These are phyloP conservation scores for Aspergillus flavus DNA, from an alignment of 2,329 filamentous ascomycete genomes.

Conservation along the genomic window DNA sequence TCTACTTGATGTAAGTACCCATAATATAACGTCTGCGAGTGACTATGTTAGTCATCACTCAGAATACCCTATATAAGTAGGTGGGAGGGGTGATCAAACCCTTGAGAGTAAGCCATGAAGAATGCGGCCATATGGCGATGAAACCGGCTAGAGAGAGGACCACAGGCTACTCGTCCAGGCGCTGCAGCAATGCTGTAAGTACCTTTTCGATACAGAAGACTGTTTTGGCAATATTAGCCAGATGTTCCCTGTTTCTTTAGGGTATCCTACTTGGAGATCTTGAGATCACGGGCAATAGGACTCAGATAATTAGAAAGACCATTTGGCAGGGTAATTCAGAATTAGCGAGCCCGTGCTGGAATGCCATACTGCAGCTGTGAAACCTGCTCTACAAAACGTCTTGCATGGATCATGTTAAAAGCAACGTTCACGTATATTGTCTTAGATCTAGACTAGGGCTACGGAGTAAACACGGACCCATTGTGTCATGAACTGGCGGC, in stretches of 20 bases:
- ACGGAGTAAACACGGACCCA: neutral
- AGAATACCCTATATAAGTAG: neutral
- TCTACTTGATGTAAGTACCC: neutral
- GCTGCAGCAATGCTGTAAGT: neutral
- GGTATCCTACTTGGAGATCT: neutral
- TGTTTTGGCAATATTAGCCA: neutral
- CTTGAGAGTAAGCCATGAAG: too few relatives aligned
- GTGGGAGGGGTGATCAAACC: neutral
- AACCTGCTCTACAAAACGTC: neutral
- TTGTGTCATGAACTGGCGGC: neutral
- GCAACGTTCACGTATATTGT: neutral
- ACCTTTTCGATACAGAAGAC: neutral
- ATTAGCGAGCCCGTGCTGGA: neutral
- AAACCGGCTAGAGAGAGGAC: neutral
- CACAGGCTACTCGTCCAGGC: neutral
- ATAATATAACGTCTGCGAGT: neutral
- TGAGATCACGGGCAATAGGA: neutral
- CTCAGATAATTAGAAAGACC: neutral
- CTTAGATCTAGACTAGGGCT: neutral
- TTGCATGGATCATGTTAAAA: neutral
- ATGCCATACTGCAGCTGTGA: neutral
- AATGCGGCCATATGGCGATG: too few relatives aligned
- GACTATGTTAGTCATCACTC: neutral
- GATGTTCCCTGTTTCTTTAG: neutral
- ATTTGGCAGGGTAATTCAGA: neutral